Base-by-base conservation (phyloP, 1,284 basidiomycete genomes). In the Xerocomus minutiporus region DNA sequence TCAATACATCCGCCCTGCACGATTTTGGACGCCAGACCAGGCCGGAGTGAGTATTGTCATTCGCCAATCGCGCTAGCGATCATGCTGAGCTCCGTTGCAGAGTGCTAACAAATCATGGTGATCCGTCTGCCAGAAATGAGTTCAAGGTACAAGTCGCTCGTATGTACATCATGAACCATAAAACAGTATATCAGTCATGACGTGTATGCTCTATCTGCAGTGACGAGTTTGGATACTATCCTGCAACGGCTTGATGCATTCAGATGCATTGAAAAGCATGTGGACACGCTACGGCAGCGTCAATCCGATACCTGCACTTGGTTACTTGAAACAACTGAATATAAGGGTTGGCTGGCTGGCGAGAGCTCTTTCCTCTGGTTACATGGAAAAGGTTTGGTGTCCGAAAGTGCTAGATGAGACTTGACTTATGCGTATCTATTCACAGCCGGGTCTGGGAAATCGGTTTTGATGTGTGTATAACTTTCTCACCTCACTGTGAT, bases 221-320 rank as follows among this genome's bases (percentile, higher is more conserved):
- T 28, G 15, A 8, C n/a, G 1, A 42, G 26, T 3, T 32, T 50
- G 20, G 48, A 44, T 28, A 8, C 8, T 20, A 13, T 43, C 41
- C 26, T 50, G 26, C 2, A 8, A 13, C 36, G 48, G 40, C 40
- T 50, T 3, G 17, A 28, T 13, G 32, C 32, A 13, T 43, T 36
- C 17, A 28, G 34, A 25, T 50, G 48, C 8, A 23, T 20, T 6
- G 32, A 36, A 29, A 50, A 43, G 40, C 48, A 50, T 12, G 41
- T 13, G 3, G 13, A 20, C 13, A 50, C 28, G 13, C 17, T 50
- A 5, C 25, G 15, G 8, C 41, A 43, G 5, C 36, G 49, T n/a
- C 56, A 57, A 36, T 8, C 40, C 13, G 41, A 45, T 4, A 58
- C 57, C 2, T 55, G 56, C 15, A 42, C 20, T 11, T 58, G 57